A percentile compares a stretch with the other conserved stretches of the same genome.
Conservation (phyloP, 805 yeast genomes). For the Saturnispora bothae region DNA sequence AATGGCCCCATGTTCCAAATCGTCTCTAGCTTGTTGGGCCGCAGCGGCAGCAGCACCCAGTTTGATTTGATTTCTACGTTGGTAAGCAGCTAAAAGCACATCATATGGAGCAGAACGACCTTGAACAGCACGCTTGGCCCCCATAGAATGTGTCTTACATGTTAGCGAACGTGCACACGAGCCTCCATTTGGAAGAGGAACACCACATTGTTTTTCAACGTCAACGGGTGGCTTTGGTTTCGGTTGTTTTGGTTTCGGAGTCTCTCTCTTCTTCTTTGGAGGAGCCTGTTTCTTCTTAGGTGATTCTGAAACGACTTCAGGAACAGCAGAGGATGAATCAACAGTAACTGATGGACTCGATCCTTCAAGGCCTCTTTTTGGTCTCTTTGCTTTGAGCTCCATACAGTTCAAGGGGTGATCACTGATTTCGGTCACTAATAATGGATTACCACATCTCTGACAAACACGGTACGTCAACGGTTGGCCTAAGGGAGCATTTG, state of each 20-base stretch:
- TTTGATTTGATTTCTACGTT: slow-evolving; percentile 85
- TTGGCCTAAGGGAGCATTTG: slow-evolving; percentile 28
- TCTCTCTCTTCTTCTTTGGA: slow-evolving; percentile 17
- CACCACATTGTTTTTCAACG: slow-evolving; percentile 94
- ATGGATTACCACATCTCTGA: slow-evolving; percentile 37
- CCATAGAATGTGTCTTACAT: slow-evolving; percentile 97
- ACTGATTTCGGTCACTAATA: slow-evolving; percentile 28
- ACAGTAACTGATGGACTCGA: no score
- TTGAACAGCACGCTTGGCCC: slow-evolving; percentile 89
- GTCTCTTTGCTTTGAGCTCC: slow-evolving; percentile 20
- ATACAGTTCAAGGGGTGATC: slow-evolving; percentile 33
- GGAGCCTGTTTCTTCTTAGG: background rate
- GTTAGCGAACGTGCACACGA: slow-evolving; percentile 92
- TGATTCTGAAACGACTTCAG: no score
- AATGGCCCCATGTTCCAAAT: slow-evolving; percentile 38
- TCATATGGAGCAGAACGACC: slow-evolving; percentile 94
- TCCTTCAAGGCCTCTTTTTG: no score
- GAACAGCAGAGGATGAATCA: no score
- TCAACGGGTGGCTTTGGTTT: slow-evolving; percentile 77
- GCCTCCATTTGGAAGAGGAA: slow-evolving; percentile 86
- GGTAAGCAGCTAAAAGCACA: slow-evolving; percentile 76
- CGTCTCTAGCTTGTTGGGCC: slow-evolving; percentile 67
- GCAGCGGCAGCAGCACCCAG: slow-evolving; percentile 74
- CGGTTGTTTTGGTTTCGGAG: slow-evolving; percentile 30
- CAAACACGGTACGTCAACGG: slow-evolving; percentile 37